Evolutionary conservation across 179 eudicot genomes (phyloP).

Genomic region (Drosera spatulata): DNA sequence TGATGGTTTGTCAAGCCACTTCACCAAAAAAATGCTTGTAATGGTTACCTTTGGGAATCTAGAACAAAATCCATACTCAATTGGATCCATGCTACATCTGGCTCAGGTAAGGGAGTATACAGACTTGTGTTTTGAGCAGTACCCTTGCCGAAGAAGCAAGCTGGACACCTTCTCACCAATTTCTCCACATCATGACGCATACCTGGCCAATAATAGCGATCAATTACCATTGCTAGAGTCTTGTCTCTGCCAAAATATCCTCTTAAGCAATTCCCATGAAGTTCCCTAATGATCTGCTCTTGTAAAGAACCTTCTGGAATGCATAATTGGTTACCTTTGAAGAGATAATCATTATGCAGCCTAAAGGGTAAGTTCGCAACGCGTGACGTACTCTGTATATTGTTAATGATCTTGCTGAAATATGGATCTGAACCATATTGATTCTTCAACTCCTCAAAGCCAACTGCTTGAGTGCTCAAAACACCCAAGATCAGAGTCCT

Average conservation of each 20-base stretch:
- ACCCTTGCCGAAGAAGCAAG: background rate
- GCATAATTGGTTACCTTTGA: background rate
- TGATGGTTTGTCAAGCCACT: conserved; percentile 5
- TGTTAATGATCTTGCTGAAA: too few relatives aligned
- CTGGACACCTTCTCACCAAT: background rate
- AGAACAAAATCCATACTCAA: background rate
- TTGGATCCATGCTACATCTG: background rate
- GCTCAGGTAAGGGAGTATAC: background rate
- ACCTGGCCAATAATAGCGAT: too few relatives aligned
- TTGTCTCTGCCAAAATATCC: background rate
- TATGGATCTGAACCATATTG: too few relatives aligned
- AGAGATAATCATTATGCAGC: too few relatives aligned
- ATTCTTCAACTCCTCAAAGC: too few relatives aligned
- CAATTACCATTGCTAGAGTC: background rate
- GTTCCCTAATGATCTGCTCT: background rate
- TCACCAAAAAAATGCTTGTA: background rate
- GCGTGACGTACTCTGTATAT: too few relatives aligned
- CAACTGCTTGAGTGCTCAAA: too few relatives aligned
- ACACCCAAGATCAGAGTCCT: background rate
- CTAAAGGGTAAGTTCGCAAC: too few relatives aligned
- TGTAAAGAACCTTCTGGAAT: background rate
- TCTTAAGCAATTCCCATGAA: background rate
- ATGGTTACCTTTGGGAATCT: background rate
- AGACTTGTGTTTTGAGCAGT: background rate
- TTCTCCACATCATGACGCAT: background rate